Evolutionary conservation across 2,329 filamentous ascomycete genomes (phyloP).

Genomic region (Berkeleyomyces rouxiae): DNA sequence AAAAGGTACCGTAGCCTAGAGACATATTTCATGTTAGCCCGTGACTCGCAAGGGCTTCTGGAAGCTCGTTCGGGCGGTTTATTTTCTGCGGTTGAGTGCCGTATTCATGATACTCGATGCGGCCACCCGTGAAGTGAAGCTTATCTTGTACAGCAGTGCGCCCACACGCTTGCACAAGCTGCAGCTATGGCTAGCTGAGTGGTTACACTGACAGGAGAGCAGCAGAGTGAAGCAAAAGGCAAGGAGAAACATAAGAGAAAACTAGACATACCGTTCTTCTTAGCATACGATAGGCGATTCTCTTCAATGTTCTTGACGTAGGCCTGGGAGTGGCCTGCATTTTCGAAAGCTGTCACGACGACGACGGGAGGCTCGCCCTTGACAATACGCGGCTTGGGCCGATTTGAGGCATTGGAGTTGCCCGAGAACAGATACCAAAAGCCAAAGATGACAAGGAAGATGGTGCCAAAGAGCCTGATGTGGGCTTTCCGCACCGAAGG

Average conservation of each 20-base stretch:
- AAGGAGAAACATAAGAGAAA: neutral
- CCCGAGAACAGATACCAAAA: slow-evolving; percentile 44
- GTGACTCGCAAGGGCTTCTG: neutral
- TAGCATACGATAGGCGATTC: slow-evolving; percentile 74
- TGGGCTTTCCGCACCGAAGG: slow-evolving; percentile 43
- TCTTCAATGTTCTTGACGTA: slow-evolving; percentile 61
- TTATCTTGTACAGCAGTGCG: neutral
- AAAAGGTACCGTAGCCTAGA: slow-evolving; percentile 71
- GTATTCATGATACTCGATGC: neutral
- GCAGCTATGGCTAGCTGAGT: neutral
- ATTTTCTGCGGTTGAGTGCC: slow-evolving; percentile 1
- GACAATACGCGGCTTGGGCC: slow-evolving; percentile 11
- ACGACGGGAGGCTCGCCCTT: slow-evolving; percentile 47
- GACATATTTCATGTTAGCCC: slow-evolving; percentile 4
- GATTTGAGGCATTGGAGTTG: slow-evolving; percentile 8
- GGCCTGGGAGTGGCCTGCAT: slow-evolving; percentile 26
- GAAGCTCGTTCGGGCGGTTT: neutral
- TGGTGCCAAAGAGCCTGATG: slow-evolving; percentile 39
- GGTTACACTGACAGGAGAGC: neutral
- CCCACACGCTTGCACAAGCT: neutral
- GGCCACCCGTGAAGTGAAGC: neutral
- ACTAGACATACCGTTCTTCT: slow-evolving; percentile 54
- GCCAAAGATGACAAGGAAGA: slow-evolving; percentile 36
- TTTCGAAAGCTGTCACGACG: slow-evolving; percentile 69
- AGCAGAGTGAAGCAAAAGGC: neutral